Base-by-base conservation (phyloP, 2,329 filamentous ascomycete species). In the Aspergillus novofumigatus region DNA sequence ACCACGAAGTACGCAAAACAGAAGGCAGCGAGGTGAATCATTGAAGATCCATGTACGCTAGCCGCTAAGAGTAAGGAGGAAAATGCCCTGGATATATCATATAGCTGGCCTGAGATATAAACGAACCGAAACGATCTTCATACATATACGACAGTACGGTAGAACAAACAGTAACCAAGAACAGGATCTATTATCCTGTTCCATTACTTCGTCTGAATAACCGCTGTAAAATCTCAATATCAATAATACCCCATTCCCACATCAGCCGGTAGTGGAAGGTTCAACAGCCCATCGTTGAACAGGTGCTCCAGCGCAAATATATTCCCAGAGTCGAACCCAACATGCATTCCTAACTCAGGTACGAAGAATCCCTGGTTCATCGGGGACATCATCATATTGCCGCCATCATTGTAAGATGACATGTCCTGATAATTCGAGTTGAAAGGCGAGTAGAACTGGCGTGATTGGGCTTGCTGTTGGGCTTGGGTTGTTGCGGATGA, bases 221-320 rank as follows among this genome's bases (percentile, higher is more conserved):
- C 6, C 14, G 17, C 32, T 38, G 14, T 38, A 17, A 38, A 38
- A 3, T 14, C 32, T 38, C 8, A 28, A 28, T 10, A 54, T 49
- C 51, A 60, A 52, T 63, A 70, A 49, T 65, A 62, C 7, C 67
- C 61, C 21, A 67, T 62, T 6, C 59, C 62, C 25, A 50, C 60
- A 51, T 69, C 67, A 51, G 65, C 55, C 26, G 67, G 64, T 28
- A 70, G 63, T 0, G 65, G 60, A n/a, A 65, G 35, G 45, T 64
- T 64, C 45, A 74, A 68, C 26, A 74, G 53, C 11, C 69, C 69
- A 23, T 73, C 72, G 1, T 69, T 71, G 38, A 74, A 53, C 62
- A 75, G 68, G 51, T 57, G 67, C 3, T 66, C 71, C 57, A 75
- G 51, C 3, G 64, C 64, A 42, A 68, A 66, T 38, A 74, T 53